A percentile compares a stretch with the other conserved stretches of the same genome.
These are phyloP conservation scores for Sarocladiaceae sp. DNA, from an alignment of 2,329 filamentous ascomycete genomes.

Conservation along the genomic window DNA sequence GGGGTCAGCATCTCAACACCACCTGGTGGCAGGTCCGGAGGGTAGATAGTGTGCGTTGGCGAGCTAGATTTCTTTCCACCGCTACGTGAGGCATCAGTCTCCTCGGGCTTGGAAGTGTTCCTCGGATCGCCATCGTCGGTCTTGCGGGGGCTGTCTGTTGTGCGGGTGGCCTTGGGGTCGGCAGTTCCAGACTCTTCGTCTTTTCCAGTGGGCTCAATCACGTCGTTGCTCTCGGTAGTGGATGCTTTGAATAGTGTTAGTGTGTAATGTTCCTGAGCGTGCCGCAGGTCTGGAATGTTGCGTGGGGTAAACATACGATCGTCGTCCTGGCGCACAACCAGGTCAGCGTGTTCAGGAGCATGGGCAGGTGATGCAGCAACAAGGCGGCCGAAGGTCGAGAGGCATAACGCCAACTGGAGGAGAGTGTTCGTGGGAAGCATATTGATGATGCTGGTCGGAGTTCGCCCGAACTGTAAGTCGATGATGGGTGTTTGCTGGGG, in stretches of 20 bases:
- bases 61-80: not conserved
- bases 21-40: conserved; percentile 41
- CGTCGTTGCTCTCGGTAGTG: not conserved
- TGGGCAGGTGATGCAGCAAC: conserved; percentile 52
- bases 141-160: conserved; percentile 15
- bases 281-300: conserved; percentile 12
- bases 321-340: conserved; percentile 44
- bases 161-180: conserved; percentile 15
- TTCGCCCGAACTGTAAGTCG: not conserved
- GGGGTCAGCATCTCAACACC: conserved; percentile 49
- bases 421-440: conserved; percentile 46
- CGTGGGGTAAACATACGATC: conserved; percentile 16
- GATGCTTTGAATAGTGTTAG: conserved; percentile 11
- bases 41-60: conserved; percentile 32
- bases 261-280: conserved; percentile 4
- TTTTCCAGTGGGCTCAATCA: conserved; percentile 11
- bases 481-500: no score
- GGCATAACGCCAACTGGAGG: conserved; percentile 41
- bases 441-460: conserved; percentile 13
- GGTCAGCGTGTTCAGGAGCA: conserved; percentile 45
- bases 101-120: conserved; percentile 30
- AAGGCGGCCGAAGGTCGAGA: conserved; percentile 43
- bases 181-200: conserved; percentile 1
- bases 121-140: conserved; percentile 29
- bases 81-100: not conserved